Percentiles rank a stretch among this genome's conserved stretches.
phyloP scores from a whole-genome alignment of 345 rosid species.

The Dovyalis caffra region DNA sequence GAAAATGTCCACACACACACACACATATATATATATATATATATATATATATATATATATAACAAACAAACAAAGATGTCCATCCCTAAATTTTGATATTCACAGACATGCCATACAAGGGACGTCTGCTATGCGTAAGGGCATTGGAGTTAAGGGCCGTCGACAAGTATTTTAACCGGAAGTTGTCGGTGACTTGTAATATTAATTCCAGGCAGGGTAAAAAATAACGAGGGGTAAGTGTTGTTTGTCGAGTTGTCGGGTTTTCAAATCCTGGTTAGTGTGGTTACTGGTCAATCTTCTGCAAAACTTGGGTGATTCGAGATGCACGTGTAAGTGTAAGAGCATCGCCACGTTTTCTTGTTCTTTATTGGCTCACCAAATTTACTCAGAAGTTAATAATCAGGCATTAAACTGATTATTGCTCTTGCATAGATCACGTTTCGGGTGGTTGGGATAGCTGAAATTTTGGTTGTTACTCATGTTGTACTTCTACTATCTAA shows the following conservation, averaged over 20 bases:
- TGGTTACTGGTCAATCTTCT: conserved; percentile 25
- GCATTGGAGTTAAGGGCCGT: background rate
- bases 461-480: too few relatives aligned
- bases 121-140: background rate
- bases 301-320: background rate
- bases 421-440: background rate
- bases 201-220: conserved; percentile 8
- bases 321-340: background rate
- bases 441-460: background rate
- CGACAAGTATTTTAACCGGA: conserved; percentile 17
- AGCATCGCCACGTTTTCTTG: background rate
- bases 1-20: too few relatives aligned
- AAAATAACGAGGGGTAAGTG: conserved; percentile 15
- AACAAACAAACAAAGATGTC: background rate
- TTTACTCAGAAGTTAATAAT: background rate
- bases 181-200: conserved; percentile 44
- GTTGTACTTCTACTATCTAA: background rate
- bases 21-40: too few relatives aligned
- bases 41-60: too few relatives aligned
- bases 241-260: conserved; percentile 41
- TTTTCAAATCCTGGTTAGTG: conserved; percentile 18
- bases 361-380: background rate
- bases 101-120: conserved; percentile 14
- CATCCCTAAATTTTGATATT: background rate
- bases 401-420: too few relatives aligned